Evolutionary conservation across 73 alveolate genomes (phyloP).

Genomic region (Uronychia setigera): DNA sequence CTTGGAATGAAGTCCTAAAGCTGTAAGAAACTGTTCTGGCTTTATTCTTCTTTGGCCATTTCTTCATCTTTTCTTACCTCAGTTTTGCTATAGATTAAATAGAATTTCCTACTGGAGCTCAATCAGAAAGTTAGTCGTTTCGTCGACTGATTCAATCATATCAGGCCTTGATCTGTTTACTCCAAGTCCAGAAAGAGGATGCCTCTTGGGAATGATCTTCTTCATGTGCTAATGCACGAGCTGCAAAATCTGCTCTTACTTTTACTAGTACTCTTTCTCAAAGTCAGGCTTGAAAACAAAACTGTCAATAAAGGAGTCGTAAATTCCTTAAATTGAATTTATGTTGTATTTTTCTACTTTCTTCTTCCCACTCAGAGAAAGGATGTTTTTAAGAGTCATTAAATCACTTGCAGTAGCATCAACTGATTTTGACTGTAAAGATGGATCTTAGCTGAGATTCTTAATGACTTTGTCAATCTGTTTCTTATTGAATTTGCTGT

Average conservation of each 20-base stretch:
- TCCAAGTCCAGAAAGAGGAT: not conserved
- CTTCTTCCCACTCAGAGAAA: too few species aligned
- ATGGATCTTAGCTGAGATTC: too few species aligned
- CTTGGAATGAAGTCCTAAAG: too few species aligned
- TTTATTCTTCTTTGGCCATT: not conserved
- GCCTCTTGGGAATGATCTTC: constrained; percentile 1
- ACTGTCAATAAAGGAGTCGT: not conserved
- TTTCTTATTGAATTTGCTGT: not conserved
- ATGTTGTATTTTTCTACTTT: constrained; percentile 72
- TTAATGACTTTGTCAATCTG: not conserved
- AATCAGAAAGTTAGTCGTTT: not conserved
- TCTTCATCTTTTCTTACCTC: not conserved
- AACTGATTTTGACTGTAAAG: too few species aligned
- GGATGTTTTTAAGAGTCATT: too few species aligned
- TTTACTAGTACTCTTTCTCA: not conserved
- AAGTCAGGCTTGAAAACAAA: not conserved
- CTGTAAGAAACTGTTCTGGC: too few species aligned
- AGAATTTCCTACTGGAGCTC: not conserved
- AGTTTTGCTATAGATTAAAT: not conserved
- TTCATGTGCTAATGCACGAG: not conserved
- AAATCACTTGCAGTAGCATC: too few species aligned
- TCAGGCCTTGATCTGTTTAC: not conserved
- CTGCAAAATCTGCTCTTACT: not conserved
- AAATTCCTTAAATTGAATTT: not conserved
- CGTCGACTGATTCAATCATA: not conserved